Percentiles rank a stretch among this genome's conserved stretches.
Evolutionary conservation across 2,329 filamentous ascomycete genomes (phyloP).

Genomic region (Epichloe aotearoae): DNA sequence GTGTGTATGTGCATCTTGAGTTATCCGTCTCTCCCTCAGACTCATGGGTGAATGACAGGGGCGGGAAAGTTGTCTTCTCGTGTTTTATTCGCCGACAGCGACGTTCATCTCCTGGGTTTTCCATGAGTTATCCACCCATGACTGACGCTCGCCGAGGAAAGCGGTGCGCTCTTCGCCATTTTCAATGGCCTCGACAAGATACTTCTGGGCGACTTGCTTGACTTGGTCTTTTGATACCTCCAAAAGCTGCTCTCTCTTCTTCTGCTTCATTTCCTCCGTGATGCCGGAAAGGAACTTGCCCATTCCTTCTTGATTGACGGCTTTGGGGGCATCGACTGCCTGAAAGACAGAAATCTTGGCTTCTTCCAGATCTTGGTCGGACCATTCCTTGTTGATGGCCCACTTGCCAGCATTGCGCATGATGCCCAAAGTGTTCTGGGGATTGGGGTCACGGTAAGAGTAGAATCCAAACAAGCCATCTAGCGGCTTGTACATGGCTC

Average conservation of each 20-base stretch:
- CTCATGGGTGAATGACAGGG: background rate
- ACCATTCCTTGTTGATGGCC: conserved; percentile 72
- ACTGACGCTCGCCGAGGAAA: conserved; percentile 72
- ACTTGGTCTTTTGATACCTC: conserved; percentile 77
- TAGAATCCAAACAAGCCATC: conserved; percentile 89
- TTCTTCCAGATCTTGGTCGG: conserved; percentile 77
- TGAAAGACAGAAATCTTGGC: conserved; percentile 95
- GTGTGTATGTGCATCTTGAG: background rate
- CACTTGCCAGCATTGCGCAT: conserved; percentile 74
- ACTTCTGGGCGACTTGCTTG: conserved; percentile 66
- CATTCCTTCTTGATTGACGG: conserved; percentile 82
- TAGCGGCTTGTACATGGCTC: conserved; percentile 67
- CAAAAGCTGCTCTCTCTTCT: conserved; percentile 67
- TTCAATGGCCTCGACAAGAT: conserved; percentile 55
- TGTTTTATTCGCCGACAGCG: background rate
- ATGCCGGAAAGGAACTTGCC: conserved; percentile 72
- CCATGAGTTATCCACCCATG: conserved; percentile 67
- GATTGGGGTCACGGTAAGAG: conserved; percentile 93
- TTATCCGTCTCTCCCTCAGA: background rate
- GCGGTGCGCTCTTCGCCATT: conserved; percentile 49
- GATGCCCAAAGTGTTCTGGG: conserved; percentile 72
- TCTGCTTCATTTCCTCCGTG: conserved; percentile 79
- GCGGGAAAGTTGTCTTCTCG: background rate
- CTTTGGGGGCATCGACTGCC: conserved; percentile 72
- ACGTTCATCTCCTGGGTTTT: conserved; percentile 62